phyloP scores from a whole-genome alignment of 108 stramenopile genomes.

The Skeletonema marinoi region DNA sequence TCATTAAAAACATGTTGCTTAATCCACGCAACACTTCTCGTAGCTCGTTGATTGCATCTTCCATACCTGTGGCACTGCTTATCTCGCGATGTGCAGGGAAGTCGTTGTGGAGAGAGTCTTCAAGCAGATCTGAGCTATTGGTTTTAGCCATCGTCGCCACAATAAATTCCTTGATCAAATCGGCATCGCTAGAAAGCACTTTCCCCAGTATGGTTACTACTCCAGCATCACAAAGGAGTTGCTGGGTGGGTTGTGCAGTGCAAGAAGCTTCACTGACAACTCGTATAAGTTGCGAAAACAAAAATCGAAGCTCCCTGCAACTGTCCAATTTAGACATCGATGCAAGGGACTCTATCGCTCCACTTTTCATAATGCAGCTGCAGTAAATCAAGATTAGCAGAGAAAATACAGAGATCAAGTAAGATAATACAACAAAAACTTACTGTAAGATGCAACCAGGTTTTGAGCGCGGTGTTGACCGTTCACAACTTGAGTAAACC shows the following conservation, averaged over 20 bases:
- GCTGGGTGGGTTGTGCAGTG: conserved; percentile 38
- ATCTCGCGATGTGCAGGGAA: neutral
- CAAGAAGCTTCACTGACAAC: conserved; percentile 69
- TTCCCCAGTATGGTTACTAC: conserved; percentile 55
- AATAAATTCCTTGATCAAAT: neutral
- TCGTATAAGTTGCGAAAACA: conserved; percentile 54
- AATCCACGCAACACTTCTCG: conserved; percentile 58
- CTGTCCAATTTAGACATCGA: conserved; percentile 50
- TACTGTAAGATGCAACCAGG: conserved; percentile 46
- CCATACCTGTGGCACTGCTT: neutral
- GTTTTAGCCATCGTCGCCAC: neutral
- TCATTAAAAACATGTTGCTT: conserved; percentile 53
- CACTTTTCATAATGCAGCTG: conserved; percentile 66
- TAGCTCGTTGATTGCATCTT: conserved; percentile 41
- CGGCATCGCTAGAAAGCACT: conserved; percentile 38
- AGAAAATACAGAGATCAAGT: neutral
- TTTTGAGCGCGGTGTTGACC: conserved; percentile 11
- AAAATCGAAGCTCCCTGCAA: conserved; percentile 42
- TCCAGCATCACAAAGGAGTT: conserved; percentile 52
- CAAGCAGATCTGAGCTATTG: neutral
- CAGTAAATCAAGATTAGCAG: neutral
- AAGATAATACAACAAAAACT: conserved; percentile 23
- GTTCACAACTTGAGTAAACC: conserved; percentile 21
- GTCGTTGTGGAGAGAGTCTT: neutral
- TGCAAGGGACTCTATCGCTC: conserved; percentile 62